Evolutionary conservation across 1,139 yeast genomes (phyloP).

Genomic region (Arxiozyma bovina): DNA sequence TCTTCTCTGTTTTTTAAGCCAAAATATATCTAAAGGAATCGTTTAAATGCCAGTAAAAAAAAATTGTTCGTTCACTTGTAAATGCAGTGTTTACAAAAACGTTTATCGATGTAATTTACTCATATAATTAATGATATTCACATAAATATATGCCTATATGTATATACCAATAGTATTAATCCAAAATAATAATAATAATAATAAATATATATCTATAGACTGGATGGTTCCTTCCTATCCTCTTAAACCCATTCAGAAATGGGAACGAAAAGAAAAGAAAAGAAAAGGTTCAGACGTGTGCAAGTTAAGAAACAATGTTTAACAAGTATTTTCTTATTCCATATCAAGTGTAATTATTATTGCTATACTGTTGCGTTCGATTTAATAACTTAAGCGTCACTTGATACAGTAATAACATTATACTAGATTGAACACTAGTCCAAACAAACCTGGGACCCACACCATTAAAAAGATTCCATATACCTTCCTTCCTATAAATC

Average conservation of each 20-base stretch:
- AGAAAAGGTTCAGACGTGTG: no score
- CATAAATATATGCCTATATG: background rate
- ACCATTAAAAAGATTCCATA: conserved; percentile 76
- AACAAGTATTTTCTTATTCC: background rate
- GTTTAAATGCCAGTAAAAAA: background rate
- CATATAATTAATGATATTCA: background rate
- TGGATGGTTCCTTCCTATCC: background rate
- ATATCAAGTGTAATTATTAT: no score
- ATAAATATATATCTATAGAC: background rate
- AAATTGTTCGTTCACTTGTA: background rate
- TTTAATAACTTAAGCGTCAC: conserved; percentile 31
- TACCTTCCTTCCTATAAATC: conserved; percentile 68
- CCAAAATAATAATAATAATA: no score
- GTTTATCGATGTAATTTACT: background rate
- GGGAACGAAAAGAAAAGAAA: no score
- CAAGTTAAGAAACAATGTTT: no score
- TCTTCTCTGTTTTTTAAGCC: background rate
- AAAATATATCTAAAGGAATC: background rate
- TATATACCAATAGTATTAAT: no score
- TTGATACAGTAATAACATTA: conserved; percentile 86
- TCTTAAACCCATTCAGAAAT: background rate
- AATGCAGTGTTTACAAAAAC: background rate
- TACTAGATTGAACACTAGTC: conserved; percentile 93
- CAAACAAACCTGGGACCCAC: conserved; percentile 94
- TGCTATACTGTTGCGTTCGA: background rate